Conservation (phyloP, 129 eudicot genomes). For the Kitagawia praeruptora region DNA sequence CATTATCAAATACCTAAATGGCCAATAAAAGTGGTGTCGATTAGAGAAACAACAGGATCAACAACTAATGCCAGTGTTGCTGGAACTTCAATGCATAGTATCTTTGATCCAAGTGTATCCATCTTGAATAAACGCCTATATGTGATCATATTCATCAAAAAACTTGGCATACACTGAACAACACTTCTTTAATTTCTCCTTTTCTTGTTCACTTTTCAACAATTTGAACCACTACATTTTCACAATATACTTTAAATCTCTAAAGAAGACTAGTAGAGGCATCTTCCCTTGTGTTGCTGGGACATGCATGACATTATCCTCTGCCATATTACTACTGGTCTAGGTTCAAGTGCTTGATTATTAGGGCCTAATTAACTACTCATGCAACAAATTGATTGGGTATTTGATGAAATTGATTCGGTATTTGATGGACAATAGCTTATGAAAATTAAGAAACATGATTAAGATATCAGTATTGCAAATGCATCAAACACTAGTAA, state of each 20-base stretch:
- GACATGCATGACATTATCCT: conserved; percentile 22
- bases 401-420: no score
- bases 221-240: background rate
- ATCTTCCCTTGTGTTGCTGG: conserved; percentile 26
- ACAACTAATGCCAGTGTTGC: conserved; percentile 92
- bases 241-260: conserved; percentile 41
- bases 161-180: background rate
- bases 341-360: background rate
- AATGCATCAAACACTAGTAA: no score
- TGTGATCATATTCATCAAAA: background rate
- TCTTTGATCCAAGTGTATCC: conserved; percentile 75
- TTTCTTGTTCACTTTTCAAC: background rate
- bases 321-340: conserved; percentile 32
- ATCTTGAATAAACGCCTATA: conserved; percentile 54
- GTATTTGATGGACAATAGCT: no score
- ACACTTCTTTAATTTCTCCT: background rate
- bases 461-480: no score
- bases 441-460: no score
- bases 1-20: conserved; percentile 46
- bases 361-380: background rate
- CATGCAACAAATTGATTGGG: no score
- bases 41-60: conserved; percentile 84
- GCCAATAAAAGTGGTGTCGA: conserved; percentile 80
- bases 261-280: conserved; percentile 65
- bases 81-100: conserved; percentile 71